Conservation (phyloP, 192 early-diverging fungal species). For the Geranomyces michiganensis region DNA sequence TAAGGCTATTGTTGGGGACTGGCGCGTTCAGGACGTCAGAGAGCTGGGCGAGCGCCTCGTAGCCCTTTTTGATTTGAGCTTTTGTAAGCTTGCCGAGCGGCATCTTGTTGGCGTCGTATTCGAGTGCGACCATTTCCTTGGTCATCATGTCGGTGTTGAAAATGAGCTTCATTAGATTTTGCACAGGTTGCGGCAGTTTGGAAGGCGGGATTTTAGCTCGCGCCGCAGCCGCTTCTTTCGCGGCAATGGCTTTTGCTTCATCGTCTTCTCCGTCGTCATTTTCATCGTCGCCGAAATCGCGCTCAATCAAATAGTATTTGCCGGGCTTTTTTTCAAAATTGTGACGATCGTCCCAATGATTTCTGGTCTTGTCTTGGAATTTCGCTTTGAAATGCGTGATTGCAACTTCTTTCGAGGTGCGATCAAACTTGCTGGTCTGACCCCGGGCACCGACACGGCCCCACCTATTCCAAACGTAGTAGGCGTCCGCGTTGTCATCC, state of each 20-base stretch:
- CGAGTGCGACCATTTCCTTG: constrained; percentile 64
- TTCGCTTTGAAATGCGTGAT: constrained; percentile 60
- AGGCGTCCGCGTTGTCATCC: constrained; percentile 36
- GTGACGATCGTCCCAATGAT: constrained; percentile 62
- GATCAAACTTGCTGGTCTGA: constrained; percentile 41
- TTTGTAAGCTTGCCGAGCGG: constrained; percentile 78
- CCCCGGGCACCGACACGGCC: constrained; percentile 71
- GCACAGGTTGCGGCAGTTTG: constrained; percentile 39
- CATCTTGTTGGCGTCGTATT: constrained; percentile 74
- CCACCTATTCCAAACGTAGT: constrained; percentile 71
- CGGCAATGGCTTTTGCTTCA: not conserved
- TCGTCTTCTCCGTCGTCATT: constrained; percentile 34
- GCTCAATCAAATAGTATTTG: constrained; percentile 68
- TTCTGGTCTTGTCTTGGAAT: constrained; percentile 70
- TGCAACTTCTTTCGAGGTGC: constrained; percentile 12
- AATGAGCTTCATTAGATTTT: constrained; percentile 68
- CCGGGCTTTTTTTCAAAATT: constrained; percentile 57
- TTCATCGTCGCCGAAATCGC: constrained; percentile 65
- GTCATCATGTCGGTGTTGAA: constrained; percentile 64
- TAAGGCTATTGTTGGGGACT: not conserved
- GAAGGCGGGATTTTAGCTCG: constrained; percentile 30
- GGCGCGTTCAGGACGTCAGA: constrained; percentile 42
- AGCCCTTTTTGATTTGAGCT: constrained; percentile 56
- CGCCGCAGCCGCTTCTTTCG: not conserved
- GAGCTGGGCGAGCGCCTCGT: constrained; percentile 61